Evolutionary conservation across 345 rosid genomes (phyloP).

Genomic region (Balakata baccata): DNA sequence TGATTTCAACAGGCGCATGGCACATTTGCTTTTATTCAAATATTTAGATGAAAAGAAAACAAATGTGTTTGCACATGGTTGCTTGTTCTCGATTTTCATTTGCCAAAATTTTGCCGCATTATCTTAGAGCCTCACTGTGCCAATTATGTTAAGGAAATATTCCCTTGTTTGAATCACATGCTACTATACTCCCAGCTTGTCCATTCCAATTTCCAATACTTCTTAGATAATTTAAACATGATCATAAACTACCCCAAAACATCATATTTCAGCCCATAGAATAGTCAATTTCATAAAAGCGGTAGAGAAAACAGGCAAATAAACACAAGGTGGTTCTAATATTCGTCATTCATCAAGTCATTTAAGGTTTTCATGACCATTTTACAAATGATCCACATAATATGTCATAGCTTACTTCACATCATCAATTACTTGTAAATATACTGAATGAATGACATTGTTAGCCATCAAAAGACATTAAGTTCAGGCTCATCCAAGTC

Average conservation of each 20-base stretch:
- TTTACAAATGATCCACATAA: not conserved
- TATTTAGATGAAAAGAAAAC: not conserved
- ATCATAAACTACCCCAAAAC: not conserved
- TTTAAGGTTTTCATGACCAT: not conserved
- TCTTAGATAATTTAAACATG: not conserved
- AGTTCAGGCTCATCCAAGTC: not conserved
- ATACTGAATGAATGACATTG: not conserved
- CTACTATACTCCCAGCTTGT: not conserved
- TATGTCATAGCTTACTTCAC: not conserved
- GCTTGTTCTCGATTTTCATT: conserved; percentile 36
- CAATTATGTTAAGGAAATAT: not conserved
- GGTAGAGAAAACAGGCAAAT: not conserved
- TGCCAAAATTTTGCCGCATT: conserved; percentile 15
- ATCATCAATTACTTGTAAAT: not conserved
- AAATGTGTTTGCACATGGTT: not conserved
- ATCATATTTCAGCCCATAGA: not conserved
- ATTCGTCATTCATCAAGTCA: not conserved
- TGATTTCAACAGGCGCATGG: not conserved
- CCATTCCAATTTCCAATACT: not conserved
- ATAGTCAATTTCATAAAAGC: too few species aligned
- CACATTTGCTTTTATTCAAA: too few species aligned
- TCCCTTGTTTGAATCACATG: not conserved
- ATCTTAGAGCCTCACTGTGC: not conserved
- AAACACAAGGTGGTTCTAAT: not conserved
- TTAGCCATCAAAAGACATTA: not conserved